These are phyloP conservation scores for Aspergillus sp. DNA, from an alignment of 2,329 filamentous ascomycete genomes.

Conservation along the genomic window DNA sequence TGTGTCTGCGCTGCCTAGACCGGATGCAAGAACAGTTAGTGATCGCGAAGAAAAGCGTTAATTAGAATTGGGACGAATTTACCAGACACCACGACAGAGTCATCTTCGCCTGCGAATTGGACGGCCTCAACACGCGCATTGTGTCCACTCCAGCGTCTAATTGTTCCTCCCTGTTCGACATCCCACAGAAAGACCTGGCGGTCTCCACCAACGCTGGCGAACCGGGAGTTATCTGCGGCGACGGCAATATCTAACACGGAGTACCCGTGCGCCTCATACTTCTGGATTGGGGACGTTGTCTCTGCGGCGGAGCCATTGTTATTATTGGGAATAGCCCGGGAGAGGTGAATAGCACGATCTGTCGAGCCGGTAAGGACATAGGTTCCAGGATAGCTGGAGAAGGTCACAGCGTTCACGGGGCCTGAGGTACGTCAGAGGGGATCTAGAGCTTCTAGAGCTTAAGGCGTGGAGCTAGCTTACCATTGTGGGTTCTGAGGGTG, in stretches of 20 bases:
- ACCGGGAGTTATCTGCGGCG: slow-evolving; percentile 73
- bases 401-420: slow-evolving; percentile 70
- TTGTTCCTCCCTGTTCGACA: slow-evolving; percentile 75
- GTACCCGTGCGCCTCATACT: slow-evolving; percentile 87
- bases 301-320: slow-evolving; percentile 34
- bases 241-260: slow-evolving; percentile 82
- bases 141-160: slow-evolving; percentile 73
- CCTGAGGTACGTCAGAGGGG: slow-evolving; percentile 47
- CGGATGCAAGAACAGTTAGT: neutral
- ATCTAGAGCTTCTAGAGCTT: neutral
- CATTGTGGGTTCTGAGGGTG: slow-evolving; percentile 48
- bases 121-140: slow-evolving; percentile 75
- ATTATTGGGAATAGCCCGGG: slow-evolving; percentile 60
- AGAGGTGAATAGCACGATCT: slow-evolving; percentile 82
- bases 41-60: neutral
- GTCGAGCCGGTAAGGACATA: slow-evolving; percentile 84
- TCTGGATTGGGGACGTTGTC: slow-evolving; percentile 69
- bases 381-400: slow-evolving; percentile 70
- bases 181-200: slow-evolving; percentile 94
- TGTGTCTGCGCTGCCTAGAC: slow-evolving; percentile 45
- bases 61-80: neutral
- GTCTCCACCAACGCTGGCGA: slow-evolving; percentile 87
- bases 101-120: slow-evolving; percentile 73
- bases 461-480: slow-evolving; percentile 24
- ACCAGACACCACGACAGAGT: slow-evolving; percentile 69